phyloP scores from a whole-genome alignment of 768 basidiomycete genomes.

The Mycena latifolia region DNA sequence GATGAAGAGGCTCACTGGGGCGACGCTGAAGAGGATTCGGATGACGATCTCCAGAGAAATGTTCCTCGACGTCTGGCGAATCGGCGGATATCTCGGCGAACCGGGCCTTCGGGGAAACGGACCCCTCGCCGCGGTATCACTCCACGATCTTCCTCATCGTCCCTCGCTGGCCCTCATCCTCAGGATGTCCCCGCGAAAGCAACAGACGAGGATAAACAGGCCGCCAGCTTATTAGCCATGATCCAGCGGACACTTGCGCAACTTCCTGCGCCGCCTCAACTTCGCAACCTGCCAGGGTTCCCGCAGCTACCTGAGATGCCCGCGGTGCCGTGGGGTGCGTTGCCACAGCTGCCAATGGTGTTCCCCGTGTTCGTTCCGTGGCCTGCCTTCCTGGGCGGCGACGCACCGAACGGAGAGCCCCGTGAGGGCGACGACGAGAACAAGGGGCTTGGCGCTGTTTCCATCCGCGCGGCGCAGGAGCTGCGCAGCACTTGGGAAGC shows the following conservation, averaged over 20 bases:
- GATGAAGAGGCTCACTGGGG: constrained; percentile 76
- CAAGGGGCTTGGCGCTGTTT: constrained; percentile 55
- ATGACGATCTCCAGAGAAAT: constrained; percentile 51
- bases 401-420: constrained; percentile 45
- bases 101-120: constrained; percentile 41
- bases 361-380: constrained; percentile 87
- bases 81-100: constrained; percentile 46
- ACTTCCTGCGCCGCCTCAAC: constrained; percentile 71
- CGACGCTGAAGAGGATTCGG: constrained; percentile 78
- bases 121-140: constrained; percentile 38
- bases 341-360: constrained; percentile 79
- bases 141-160: constrained; percentile 34
- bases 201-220: constrained; percentile 58
- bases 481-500: constrained; percentile 82
- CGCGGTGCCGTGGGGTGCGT: constrained; percentile 68
- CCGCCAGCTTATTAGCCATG: constrained; percentile 72
- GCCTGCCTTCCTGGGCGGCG: constrained; percentile 73
- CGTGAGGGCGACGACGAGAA: constrained; percentile 50
- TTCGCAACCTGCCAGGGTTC: constrained; percentile 65
- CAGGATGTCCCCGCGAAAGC: constrained; percentile 14
- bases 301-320: constrained; percentile 80
- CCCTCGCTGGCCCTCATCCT: constrained; percentile 9
- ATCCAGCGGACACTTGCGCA: constrained; percentile 81
- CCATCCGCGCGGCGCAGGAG: constrained; percentile 68
- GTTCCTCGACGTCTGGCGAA: constrained; percentile 49